These are phyloP conservation scores for Geoglossum glabrum DNA, from an alignment of 495 filamentous ascomycete species.

Conservation along the genomic window DNA sequence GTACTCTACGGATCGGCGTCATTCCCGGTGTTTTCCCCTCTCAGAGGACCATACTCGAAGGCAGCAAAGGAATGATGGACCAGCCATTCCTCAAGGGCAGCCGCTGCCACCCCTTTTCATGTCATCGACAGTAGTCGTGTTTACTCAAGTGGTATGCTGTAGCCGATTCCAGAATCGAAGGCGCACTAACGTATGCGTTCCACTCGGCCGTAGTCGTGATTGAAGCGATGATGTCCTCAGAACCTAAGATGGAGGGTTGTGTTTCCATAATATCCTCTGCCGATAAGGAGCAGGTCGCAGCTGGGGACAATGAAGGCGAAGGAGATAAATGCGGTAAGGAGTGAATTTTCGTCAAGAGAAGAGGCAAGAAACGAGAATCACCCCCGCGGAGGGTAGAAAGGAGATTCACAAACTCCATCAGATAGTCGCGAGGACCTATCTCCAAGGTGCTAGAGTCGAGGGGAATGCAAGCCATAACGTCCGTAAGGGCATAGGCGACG, in stretches of 20 bases:
- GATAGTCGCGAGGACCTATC: slow-evolving; percentile 48
- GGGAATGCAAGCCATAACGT: slow-evolving; percentile 48
- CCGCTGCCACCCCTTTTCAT: background rate
- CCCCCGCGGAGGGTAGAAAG: slow-evolving; percentile 50
- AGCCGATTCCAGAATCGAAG: background rate
- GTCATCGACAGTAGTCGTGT: background rate
- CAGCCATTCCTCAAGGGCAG: no score
- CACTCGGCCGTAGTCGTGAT: background rate
- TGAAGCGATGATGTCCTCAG: background rate
- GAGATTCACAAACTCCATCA: slow-evolving; percentile 46
- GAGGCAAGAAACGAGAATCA: slow-evolving; percentile 45
- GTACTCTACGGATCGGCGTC: no score
- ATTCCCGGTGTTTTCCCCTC: no score
- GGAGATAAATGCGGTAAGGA: background rate
- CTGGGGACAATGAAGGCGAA: background rate
- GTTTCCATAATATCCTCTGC: background rate
- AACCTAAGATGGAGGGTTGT: background rate
- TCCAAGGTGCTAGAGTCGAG: slow-evolving; percentile 36
- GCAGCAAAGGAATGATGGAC: no score
- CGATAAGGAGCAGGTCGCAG: background rate
- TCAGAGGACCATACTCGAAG: no score
- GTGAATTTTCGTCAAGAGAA: slow-evolving; percentile 47
- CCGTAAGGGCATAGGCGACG: slow-evolving; percentile 49
- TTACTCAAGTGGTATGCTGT: background rate
- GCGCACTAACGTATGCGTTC: background rate